Base-by-base conservation (phyloP, 2,329 filamentous ascomycete genomes). In the Penicillium capsulatum region DNA sequence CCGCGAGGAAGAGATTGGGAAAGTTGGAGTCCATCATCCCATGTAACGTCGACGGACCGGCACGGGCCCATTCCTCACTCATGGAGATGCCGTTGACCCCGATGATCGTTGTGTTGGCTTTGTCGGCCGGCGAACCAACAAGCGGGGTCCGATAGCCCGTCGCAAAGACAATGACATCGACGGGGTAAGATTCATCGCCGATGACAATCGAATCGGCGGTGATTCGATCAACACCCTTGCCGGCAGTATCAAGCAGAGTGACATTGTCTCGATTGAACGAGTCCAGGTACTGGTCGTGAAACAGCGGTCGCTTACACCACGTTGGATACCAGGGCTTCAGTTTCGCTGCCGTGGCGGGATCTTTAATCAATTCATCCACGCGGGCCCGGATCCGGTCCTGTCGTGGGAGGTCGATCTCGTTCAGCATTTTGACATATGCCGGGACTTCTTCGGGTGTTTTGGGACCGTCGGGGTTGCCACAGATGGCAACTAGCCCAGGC, bases 271-370 rank as follows among this genome's bases (percentile, higher is more conserved):
- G 38, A 35, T 65, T 64, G 49, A 60, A 64, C 10, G 54, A 41
- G 17, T 59, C 49, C 22, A 58, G 57, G 40, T 59, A 65, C 7
- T 58, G 52, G 17, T 49, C 43, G 19, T 48, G 42, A 29, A 80
- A 81, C 16, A 65, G 69, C 2, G 78, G 77, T 0, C 79, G 70
- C 58, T 83, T 83, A 65, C 79, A 82, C 72, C 73, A 81, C 0
- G 58, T 55, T 0, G 75, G 70, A 51, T 81, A 82, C 74, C 75
- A 80, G 0, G 75, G 64, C 53, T 77, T 76, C 7, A 81, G 66
- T 7, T 63, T 67, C 24, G 67, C 66, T 0, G 77, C 77, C 0
- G 70, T 76, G 1, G 58, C 60, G 7, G 59, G 57, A 48, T 81
- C 71, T 27, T 70, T 57, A 10, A 81, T 75, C 17, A 72, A 54